Evolutionary conservation across 2,329 filamentous ascomycete genomes (phyloP).

Genomic region (Alternaria incomplexa): DNA sequence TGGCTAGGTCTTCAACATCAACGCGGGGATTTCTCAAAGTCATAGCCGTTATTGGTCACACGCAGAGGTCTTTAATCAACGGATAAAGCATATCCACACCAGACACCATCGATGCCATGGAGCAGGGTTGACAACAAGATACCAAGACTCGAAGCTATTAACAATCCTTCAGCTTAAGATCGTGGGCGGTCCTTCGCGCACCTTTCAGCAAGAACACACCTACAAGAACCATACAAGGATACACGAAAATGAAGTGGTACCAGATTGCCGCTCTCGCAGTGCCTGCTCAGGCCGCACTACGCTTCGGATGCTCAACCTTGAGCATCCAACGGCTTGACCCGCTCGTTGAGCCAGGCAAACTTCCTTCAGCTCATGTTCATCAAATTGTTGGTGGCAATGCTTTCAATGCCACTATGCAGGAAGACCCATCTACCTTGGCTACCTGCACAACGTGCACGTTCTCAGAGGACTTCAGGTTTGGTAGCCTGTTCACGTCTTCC

Average conservation of each 20-base stretch:
- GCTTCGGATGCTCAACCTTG: constrained; percentile 32
- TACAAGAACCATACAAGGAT: not conserved
- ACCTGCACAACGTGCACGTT: constrained; percentile 26
- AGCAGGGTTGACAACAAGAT: not conserved
- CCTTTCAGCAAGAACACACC: not conserved
- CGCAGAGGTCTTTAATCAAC: constrained; percentile 9
- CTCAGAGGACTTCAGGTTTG: constrained; percentile 23
- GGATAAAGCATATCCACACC: constrained; percentile 8
- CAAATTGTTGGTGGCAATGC: constrained; percentile 32
- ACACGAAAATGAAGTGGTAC: constrained; percentile 26
- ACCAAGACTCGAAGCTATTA: not conserved
- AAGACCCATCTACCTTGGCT: constrained; percentile 12
- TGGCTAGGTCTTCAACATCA: not conserved
- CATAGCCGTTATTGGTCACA: constrained; percentile 6
- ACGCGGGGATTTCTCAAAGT: not conserved
- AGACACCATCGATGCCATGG: constrained; percentile 1
- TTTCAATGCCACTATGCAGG: constrained; percentile 26
- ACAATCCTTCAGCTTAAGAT: constrained; percentile 1
- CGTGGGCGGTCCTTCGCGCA: not conserved
- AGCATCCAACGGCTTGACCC: constrained; percentile 37
- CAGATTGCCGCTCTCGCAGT: constrained; percentile 17
- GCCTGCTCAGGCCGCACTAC: constrained; percentile 28
- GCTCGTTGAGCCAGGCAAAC: constrained; percentile 27
- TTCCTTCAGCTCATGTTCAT: constrained; percentile 28
- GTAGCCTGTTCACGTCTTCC: not conserved